Evolutionary conservation across 108 stramenopile species (phyloP).

Genomic region (Aureococcus anophagefferens): DNA sequence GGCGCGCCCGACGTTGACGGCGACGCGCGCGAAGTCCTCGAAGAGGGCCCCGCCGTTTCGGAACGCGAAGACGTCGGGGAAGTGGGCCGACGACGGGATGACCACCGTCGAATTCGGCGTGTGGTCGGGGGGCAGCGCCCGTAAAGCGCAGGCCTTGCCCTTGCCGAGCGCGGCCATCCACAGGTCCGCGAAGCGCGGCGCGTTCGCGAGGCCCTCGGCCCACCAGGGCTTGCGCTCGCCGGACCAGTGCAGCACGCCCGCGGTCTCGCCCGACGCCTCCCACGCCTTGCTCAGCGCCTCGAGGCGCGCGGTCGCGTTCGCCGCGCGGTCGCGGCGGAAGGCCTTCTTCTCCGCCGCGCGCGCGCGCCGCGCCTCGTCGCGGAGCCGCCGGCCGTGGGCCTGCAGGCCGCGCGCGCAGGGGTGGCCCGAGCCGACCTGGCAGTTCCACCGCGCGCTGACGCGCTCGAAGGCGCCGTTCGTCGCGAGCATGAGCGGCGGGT

Average conservation of each 20-base stretch:
- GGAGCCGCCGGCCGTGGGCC: no score
- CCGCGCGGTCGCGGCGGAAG: no score
- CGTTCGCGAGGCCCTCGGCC: background rate
- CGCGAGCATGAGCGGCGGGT: background rate
- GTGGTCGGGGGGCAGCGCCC: background rate
- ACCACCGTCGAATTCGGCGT: background rate
- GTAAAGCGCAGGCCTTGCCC: background rate
- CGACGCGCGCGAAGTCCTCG: no score
- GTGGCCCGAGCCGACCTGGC: background rate
- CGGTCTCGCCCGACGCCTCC: no score
- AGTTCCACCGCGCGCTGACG: background rate
- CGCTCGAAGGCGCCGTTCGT: background rate
- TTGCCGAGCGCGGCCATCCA: background rate
- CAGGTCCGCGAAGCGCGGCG: background rate
- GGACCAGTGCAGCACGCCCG: background rate
- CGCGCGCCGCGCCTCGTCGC: no score
- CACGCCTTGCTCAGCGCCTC: no score
- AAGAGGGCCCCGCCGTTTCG: background rate
- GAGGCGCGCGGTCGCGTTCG: no score
- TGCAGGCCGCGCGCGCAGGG: background rate
- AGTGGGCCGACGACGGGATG: background rate
- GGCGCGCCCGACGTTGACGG: no score
- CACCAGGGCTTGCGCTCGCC: background rate
- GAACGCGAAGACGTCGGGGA: no score
- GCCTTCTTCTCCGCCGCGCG: no score